These are phyloP conservation scores for Pseudozyma flocculosa DNA, from an alignment of 1,284 basidiomycete species.

Conservation along the genomic window DNA sequence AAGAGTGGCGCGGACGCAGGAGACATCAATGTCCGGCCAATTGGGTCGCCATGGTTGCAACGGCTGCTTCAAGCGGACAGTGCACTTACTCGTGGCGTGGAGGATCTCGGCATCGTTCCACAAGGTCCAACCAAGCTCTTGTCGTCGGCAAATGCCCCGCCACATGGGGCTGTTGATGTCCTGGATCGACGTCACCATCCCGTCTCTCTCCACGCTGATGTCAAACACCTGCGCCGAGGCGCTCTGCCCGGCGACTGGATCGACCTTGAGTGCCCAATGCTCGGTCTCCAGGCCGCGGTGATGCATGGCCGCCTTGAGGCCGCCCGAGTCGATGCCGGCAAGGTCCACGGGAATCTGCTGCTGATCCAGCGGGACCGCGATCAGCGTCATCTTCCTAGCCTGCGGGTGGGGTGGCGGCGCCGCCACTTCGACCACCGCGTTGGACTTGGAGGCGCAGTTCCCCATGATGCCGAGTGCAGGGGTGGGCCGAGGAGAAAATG, in stretches of 20 bases:
- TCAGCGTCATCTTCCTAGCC: constrained; percentile 24
- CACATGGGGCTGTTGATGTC: constrained; percentile 21
- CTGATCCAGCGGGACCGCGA: constrained; percentile 21
- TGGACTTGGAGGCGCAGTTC: constrained; percentile 35
- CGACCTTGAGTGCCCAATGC: constrained; percentile 36
- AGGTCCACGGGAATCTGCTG: constrained; percentile 21
- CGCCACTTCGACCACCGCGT: constrained; percentile 8
- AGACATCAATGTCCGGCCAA: no score
- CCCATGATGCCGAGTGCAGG: constrained; percentile 26
- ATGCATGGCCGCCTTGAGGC: constrained; percentile 27
- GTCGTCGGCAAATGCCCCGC: constrained; percentile 13
- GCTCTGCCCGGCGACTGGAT: constrained; percentile 3
- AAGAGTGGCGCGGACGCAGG: no score
- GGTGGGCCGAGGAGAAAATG: no score
- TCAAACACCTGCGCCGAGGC: constrained; percentile 21
- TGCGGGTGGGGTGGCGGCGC: constrained; percentile 18
- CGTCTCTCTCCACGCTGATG: constrained; percentile 19
- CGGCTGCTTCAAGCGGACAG: no score
- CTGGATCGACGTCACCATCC: constrained; percentile 11
- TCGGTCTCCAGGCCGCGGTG: constrained; percentile 34
- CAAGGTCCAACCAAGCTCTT: constrained; percentile 28
- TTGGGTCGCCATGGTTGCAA: no score
- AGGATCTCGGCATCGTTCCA: constrained; percentile 29
- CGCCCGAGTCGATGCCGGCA: constrained; percentile 25
- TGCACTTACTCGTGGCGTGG: constrained; percentile 7